Base-by-base conservation (phyloP, 805 yeast species). In the Candida dajiaensis region DNA sequence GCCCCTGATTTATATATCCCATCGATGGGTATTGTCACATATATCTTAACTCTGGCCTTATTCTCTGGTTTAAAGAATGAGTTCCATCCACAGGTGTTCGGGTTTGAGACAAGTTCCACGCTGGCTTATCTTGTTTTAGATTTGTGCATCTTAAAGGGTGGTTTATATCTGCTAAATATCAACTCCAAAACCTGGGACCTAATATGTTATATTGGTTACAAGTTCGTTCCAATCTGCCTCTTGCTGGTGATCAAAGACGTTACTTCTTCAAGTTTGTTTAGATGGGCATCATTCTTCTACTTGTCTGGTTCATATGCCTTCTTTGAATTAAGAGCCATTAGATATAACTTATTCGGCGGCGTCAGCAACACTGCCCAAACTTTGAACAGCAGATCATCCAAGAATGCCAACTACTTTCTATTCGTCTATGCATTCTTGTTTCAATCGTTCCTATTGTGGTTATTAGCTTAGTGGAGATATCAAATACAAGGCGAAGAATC, bases 1-100 rank as follows among this genome's bases (percentile, higher is more conserved):
- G 95, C 98, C 0, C 99, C 99, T 3, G 99, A 94, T 64, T 76
- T 94, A 71, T 94, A 94, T 66, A 87, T 94, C 45, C 99, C 99
- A 6, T 50, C 87, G 50, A 94, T 95, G 97, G 87, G 97, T 2
- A 78, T 85, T 57, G 78, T 89, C 42, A 89, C 98, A 0, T 90
- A 90, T 60, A 83, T 92, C 43, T 69, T 94, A 50, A 73, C 88
- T 33, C 81, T 92, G 77, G 92, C 96, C 2, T 75, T 85, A 20
- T 76, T 85, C 52, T 85, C 87, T 48, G 99, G 99, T 11, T 67
- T 92, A 44, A 78, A 81, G 47, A 97, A 96, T 23, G 82, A 82
- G 26, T 94, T 94, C 71, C 96, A 92, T 57, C 99, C 99, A 0
- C 90, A 90, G 62, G 73, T 89, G 56, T 77, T 95, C 52, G 97